These are phyloP conservation scores for Penicillium lagena DNA, from an alignment of 495 filamentous ascomycete genomes.

Conservation along the genomic window DNA sequence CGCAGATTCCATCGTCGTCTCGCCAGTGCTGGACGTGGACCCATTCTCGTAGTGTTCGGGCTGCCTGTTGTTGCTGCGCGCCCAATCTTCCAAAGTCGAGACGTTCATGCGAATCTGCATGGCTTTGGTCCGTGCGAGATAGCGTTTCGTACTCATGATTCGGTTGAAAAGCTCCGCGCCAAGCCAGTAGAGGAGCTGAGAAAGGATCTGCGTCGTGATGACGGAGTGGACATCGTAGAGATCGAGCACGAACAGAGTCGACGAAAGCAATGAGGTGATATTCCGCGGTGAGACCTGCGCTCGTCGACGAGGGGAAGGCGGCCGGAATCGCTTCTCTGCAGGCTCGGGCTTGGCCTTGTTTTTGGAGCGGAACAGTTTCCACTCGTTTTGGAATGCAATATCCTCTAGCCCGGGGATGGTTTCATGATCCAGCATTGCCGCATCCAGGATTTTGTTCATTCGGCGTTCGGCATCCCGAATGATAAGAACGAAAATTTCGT, in stretches of 20 bases:
- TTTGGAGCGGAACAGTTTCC: slow-evolving; percentile 91
- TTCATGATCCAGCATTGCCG: slow-evolving; percentile 94
- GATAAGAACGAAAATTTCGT: slow-evolving; percentile 98
- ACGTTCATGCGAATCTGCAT: slow-evolving; percentile 99
- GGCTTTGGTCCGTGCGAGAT: slow-evolving; percentile 92
- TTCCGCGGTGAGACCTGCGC: slow-evolving; percentile 90
- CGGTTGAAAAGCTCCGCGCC: slow-evolving; percentile 97
- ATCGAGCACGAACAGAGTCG: slow-evolving; percentile 94
- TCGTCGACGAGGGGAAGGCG: slow-evolving; percentile 89
- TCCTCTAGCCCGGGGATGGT: slow-evolving; percentile 97
- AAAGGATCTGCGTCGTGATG: slow-evolving; percentile 84
- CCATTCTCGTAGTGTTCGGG: slow-evolving; percentile 95
- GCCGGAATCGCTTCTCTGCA: slow-evolving; percentile 84
- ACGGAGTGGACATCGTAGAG: slow-evolving; percentile 98
- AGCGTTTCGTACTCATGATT: slow-evolving; percentile 91
- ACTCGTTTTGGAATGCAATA: slow-evolving; percentile 94
- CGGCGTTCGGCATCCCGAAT: slow-evolving; percentile 95
- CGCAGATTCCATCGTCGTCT: slow-evolving; percentile 75
- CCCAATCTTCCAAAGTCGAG: slow-evolving; percentile 93
- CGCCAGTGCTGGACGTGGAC: slow-evolving; percentile 78
- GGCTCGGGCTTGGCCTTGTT: slow-evolving; percentile 79
- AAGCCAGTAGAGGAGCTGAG: slow-evolving; percentile 94
- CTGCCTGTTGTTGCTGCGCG: slow-evolving; percentile 81
- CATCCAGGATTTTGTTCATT: slow-evolving; percentile 91
- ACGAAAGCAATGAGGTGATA: slow-evolving; percentile 93